Evolutionary conservation across 2,329 filamentous ascomycete genomes (phyloP), one percentile per base, ranked within the genome.

Genomic region (Chrysosporium keratinophilum): DNA sequence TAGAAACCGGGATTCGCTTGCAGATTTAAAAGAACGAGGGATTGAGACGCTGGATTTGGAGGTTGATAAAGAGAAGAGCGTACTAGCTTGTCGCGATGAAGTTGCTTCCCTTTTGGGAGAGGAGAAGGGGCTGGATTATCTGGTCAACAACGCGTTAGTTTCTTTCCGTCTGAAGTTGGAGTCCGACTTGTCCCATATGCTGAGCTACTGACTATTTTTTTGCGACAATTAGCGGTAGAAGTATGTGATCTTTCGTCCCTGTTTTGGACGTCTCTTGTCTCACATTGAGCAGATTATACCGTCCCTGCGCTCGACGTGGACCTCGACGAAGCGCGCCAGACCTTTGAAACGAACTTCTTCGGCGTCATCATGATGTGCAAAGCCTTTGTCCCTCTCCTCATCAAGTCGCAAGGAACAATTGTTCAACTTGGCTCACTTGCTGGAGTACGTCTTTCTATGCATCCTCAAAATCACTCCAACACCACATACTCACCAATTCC

Each of bases 281-380:
- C 31, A 12, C 52, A 15, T 50, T 19, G 15, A 42, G 20, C 15
- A 72, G 70, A 80, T 59, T 81, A 79, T 59, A 80, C 77, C 0
- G 73, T 81, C 1, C 78, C 79, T 1, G 79, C 78, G 4, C 70
- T 79, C 50, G 78, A 82, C 56, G 71, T 78, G 45, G 72, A 79
- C 23, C 60, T 76, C 12, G 58, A 66, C 2, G 75, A 79, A 59
- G 71, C 74, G 5, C 68, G 71, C 17, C 54, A 64, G 42, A 74
- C 69, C 0, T 78, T 78, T 58, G 75, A 78, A 56, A 74, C 74
- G 17, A 82, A 83, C 56, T 67, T 82, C 45, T 78, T 81, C 63
- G 70, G 72, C 2, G 75, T 81, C 9, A 81, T 83, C 69, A 65
- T 67, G 14, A 77, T 82, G 64, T 80, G 77, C 65, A 71, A 80